A percentile compares a stretch with the other conserved stretches of the same genome.
phyloP scores from a whole-genome alignment of 257 asterid genomes.

The Eucommia ulmoides region DNA sequence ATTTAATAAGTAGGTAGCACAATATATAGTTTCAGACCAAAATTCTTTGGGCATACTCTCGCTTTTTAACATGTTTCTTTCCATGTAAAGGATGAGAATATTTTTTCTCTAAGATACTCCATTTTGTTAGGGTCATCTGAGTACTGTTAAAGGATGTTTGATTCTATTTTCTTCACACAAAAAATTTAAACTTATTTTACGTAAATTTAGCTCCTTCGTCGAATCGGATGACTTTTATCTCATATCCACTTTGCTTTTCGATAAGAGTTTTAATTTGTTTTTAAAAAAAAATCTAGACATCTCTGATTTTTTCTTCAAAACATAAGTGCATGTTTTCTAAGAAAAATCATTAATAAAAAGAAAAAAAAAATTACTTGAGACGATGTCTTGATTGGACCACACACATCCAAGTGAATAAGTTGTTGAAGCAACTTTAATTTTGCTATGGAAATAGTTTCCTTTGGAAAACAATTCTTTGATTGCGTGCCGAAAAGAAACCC shows the following conservation, averaged over 20 bases:
- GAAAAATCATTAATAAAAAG: not conserved
- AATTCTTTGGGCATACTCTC: not conserved
- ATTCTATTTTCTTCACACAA: not conserved
- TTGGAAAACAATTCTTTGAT: not conserved
- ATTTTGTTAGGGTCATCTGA: not conserved
- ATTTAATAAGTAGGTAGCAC: not conserved
- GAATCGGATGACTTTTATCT: not conserved
- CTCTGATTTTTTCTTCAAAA: not conserved
- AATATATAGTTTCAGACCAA: not conserved
- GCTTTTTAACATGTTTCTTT: not conserved
- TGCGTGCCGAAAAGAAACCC: not conserved
- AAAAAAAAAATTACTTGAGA: not conserved
- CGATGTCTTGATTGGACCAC: not conserved
- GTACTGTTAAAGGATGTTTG: not conserved
- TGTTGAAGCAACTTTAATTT: not conserved
- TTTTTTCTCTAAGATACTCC: not conserved
- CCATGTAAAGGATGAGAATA: not conserved
- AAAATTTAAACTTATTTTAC: too few relatives aligned
- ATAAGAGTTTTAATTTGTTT: not conserved
- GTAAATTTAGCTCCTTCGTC: not conserved
- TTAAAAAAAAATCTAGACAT: not conserved
- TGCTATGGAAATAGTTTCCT: not conserved
- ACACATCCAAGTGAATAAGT: not conserved
- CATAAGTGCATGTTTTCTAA: not conserved
- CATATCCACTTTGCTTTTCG: not conserved